Base-by-base conservation (phyloP, 495 filamentous ascomycete genomes). In the Penicillium argentinense region DNA sequence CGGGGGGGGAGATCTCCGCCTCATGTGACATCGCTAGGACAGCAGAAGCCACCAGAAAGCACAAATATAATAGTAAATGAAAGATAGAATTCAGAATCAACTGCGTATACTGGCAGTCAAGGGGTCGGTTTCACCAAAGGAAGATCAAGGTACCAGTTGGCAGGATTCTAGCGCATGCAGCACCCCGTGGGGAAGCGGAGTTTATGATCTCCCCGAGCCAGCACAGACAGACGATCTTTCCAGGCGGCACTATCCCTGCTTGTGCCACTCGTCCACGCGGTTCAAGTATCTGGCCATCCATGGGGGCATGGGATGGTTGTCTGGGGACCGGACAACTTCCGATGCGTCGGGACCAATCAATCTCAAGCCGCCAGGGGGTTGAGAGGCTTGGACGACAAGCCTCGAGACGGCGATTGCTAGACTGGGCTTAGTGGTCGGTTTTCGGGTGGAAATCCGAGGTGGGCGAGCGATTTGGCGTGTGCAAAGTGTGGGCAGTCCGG, bases 141-240 rank as follows among this genome's bases (percentile, higher is more conserved):
- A 24, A 28, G 18, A 30, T 9, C 4, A 18, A 25, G 33, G 5
- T 38, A 29, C 22, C 37, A 14, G 7, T 24, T 32, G 3, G 16
- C 28, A 32, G 18, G 41, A 50, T 42, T 51, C n/a, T n/a, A n/a
- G n/a, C n/a, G 30, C 30, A 32, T 49, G 54, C 45, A 37, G 29
- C 45, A 60, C 64, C 67, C 67, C 67, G 48, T 66, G 64, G 67
- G 67, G 64, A 55, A 64, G 39, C 12, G 13, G 46, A 26, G 42
- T 53, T 50, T 56, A 53, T 52, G 50, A 39, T 46, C 43, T 29
- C 42, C 45, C 43, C 53, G 49, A 61, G 44, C 56, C 30, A 64
- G 39, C 21, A 7, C 12, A 18, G 36, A 42, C 17, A 25, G 46
- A 19, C 22, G 18, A 27, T 28, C 16, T 26, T 23, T 13, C 22